Percentiles rank a stretch among this genome's conserved stretches.
phyloP scores from a whole-genome alignment of 805 yeast genomes.

The Lipomyces spencermartinsiae region DNA sequence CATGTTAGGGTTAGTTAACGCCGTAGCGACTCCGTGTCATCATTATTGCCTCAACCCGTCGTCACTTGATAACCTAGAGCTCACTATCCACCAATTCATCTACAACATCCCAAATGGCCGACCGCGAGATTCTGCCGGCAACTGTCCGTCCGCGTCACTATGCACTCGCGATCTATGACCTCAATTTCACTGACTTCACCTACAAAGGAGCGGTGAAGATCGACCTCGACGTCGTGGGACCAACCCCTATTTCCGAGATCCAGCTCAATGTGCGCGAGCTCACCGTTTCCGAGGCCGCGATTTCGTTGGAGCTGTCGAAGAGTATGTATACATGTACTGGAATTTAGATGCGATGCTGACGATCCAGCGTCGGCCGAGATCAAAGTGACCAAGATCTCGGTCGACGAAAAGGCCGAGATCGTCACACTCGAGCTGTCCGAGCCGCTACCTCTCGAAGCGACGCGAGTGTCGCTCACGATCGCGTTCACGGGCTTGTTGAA shows the following conservation, averaged over 20 bases:
- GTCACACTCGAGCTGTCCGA: conserved; percentile 60
- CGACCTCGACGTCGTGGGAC: conserved; percentile 37
- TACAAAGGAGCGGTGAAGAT: conserved; percentile 38
- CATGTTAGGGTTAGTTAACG: background rate
- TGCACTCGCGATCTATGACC: conserved; percentile 34
- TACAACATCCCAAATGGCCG: conserved; percentile 28
- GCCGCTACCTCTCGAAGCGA: conserved; percentile 46
- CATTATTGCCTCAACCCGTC: too few relatives aligned
- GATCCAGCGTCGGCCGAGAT: conserved; percentile 38
- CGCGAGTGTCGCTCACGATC: conserved; percentile 54
- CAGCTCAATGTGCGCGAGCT: conserved; percentile 37
- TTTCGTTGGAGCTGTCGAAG: conserved; percentile 33
- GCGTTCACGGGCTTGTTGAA: conserved; percentile 63
- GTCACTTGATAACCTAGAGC: too few relatives aligned
- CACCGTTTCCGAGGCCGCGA: conserved; percentile 28
- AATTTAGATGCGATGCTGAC: background rate
- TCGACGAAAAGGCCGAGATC: conserved; percentile 62
- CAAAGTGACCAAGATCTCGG: conserved; percentile 43
- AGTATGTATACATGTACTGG: conserved; percentile 17
- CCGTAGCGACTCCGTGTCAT: too few relatives aligned
- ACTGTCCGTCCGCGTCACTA: conserved; percentile 38
- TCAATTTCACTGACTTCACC: conserved; percentile 32
- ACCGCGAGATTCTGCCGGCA: conserved; percentile 38
- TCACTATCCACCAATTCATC: background rate
- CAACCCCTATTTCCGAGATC: conserved; percentile 31